phyloP scores from a whole-genome alignment of 768 basidiomycete species.

The Termitomyces sp. region DNA sequence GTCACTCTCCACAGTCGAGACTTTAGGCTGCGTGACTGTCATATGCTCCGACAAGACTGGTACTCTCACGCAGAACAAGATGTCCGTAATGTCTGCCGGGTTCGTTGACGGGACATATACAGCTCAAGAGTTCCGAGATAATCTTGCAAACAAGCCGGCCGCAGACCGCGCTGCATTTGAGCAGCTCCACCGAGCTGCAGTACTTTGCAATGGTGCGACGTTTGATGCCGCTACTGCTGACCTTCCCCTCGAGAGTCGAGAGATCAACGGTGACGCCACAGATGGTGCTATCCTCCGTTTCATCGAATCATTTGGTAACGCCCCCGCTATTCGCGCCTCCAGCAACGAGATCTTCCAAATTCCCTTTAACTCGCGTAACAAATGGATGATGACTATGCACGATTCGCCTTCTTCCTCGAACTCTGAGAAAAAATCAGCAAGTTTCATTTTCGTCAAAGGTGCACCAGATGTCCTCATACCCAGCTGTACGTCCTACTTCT shows the following conservation, averaged over 20 bases:
- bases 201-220: constrained; percentile 53
- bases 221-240: constrained; percentile 29
- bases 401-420: constrained; percentile 11
- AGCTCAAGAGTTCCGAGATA: constrained; percentile 15
- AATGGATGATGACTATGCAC: constrained; percentile 49
- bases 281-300: constrained; percentile 52
- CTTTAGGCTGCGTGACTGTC: constrained; percentile 54
- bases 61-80: constrained; percentile 56
- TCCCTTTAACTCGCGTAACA: constrained; percentile 48
- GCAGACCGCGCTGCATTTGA: constrained; percentile 6
- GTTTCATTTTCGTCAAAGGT: constrained; percentile 42
- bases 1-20: constrained; percentile 59
- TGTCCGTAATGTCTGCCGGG: constrained; percentile 46
- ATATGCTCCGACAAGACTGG: constrained; percentile 53
- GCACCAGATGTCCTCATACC: constrained; percentile 50
- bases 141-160: constrained; percentile 1
- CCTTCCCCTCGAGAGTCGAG: constrained; percentile 24
- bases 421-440: constrained; percentile 9
- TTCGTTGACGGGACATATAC: constrained; percentile 25
- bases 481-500: constrained; percentile 22
- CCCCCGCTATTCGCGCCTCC: constrained; percentile 14
- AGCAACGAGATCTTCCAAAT: constrained; percentile 27
- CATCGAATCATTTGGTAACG: constrained; percentile 19
- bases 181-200: constrained; percentile 26
- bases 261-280: constrained; percentile 41